Percentiles rank a stretch among this genome's conserved stretches.
Conservation (phyloP, 2,329 filamentous ascomycete species). For the Pyrenophora graminea region DNA sequence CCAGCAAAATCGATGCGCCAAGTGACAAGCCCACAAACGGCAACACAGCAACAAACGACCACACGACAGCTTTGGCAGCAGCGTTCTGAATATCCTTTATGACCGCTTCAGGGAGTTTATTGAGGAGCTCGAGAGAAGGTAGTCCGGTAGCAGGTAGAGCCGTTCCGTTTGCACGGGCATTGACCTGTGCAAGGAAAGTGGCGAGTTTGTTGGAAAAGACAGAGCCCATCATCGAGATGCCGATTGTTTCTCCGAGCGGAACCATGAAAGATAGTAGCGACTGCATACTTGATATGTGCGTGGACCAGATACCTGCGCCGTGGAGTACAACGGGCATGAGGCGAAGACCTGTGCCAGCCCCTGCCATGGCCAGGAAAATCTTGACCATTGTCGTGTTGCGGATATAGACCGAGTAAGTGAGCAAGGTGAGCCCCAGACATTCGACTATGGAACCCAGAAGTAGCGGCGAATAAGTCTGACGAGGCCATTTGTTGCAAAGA, state of each 20-base stretch:
- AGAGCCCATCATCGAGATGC: constrained; percentile 68
- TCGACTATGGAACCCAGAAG: constrained; percentile 55
- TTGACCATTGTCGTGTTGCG: constrained; percentile 59
- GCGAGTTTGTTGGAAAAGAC: constrained; percentile 66
- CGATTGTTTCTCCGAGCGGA: constrained; percentile 67
- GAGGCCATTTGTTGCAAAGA: constrained; percentile 64
- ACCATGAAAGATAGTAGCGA: constrained; percentile 63
- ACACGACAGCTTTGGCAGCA: constrained; percentile 64
- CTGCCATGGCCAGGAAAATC: constrained; percentile 68
- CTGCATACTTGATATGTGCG: constrained; percentile 62
- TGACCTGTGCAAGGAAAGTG: constrained; percentile 33
- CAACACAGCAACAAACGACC: constrained; percentile 65
- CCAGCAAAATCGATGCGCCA: constrained; percentile 51
- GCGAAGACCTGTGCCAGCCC: constrained; percentile 66
- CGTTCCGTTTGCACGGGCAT: constrained; percentile 22
- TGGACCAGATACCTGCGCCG: constrained; percentile 64
- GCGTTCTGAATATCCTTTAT: constrained; percentile 49
- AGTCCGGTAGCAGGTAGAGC: constrained; percentile 25
- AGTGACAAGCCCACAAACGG: constrained; percentile 61
- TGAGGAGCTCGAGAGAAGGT: constrained; percentile 38
- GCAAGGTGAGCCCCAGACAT: constrained; percentile 61
- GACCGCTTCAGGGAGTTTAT: constrained; percentile 45
- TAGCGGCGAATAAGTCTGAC: constrained; percentile 65
- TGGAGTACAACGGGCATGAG: constrained; percentile 69
- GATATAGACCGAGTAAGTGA: constrained; percentile 61